phyloP scores from a whole-genome alignment of 23 red algal species.

The Gracilaria domingensis region DNA sequence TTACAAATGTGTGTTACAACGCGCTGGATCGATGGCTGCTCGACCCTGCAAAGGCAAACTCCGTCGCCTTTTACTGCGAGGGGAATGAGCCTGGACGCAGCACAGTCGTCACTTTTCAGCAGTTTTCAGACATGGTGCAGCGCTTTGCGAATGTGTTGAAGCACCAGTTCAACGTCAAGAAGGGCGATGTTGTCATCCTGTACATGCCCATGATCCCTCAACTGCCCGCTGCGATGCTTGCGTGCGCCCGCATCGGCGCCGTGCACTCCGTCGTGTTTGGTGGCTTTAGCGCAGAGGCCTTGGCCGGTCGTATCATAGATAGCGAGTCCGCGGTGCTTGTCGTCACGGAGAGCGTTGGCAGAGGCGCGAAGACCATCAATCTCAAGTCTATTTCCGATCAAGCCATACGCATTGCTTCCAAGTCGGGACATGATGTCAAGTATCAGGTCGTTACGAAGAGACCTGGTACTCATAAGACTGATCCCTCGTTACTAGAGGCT shows the following conservation, averaged over 20 bases:
- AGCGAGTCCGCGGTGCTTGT: slow-evolving; percentile 70
- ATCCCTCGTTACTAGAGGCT: slow-evolving; percentile 21
- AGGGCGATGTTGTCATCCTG: slow-evolving; percentile 88
- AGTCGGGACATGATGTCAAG: slow-evolving; percentile 44
- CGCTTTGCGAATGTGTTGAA: slow-evolving; percentile 74
- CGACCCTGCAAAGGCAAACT: slow-evolving; percentile 23
- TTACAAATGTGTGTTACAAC: slow-evolving; percentile 97
- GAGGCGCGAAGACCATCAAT: slow-evolving; percentile 79
- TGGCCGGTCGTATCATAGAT: slow-evolving; percentile 88
- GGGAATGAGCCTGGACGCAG: slow-evolving; percentile 71
- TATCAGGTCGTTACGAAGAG: slow-evolving; percentile 67
- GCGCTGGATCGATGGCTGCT: slow-evolving; percentile 81
- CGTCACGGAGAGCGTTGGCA: slow-evolving; percentile 80
- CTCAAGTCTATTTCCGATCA: slow-evolving; percentile 90
- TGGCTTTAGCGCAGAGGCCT: slow-evolving; percentile 89
- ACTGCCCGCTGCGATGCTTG: slow-evolving; percentile 93
- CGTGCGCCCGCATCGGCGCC: slow-evolving; percentile 97
- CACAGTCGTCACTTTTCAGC: slow-evolving; percentile 69
- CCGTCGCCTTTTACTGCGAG: slow-evolving; percentile 85
- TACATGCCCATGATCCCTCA: slow-evolving; percentile 99
- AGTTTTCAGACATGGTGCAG: slow-evolving; percentile 74
- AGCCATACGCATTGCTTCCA: slow-evolving; percentile 69
- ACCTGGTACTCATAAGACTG: neutral
- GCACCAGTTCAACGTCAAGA: slow-evolving; percentile 65
- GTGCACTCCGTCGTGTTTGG: slow-evolving; percentile 99